phyloP scores from a whole-genome alignment of 2,329 filamentous ascomycete genomes.

The Arthroderma sp. region DNA sequence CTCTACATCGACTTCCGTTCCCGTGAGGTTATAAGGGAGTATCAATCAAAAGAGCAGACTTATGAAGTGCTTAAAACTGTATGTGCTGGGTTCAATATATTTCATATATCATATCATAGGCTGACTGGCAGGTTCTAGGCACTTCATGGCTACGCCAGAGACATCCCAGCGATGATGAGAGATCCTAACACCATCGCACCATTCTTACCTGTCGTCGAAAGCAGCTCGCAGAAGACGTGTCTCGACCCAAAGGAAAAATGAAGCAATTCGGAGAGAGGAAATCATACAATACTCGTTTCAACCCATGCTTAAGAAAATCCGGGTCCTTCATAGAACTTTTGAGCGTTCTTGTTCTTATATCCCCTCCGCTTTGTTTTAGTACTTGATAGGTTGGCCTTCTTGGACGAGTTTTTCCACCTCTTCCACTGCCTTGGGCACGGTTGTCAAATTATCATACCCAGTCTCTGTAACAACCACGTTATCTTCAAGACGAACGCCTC shows the following conservation, averaged over 20 bases:
- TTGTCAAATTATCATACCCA: conserved; percentile 73
- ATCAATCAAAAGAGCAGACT: conserved; percentile 69
- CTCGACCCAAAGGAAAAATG: no score
- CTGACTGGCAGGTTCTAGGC: conserved; percentile 20
- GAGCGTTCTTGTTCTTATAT: no score
- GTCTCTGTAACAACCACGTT: conserved; percentile 66
- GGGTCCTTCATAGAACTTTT: no score
- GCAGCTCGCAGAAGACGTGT: conserved; percentile 28
- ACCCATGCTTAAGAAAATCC: no score
- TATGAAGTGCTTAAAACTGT: conserved; percentile 33
- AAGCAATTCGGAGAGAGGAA: no score
- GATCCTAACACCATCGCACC: conserved; percentile 65
- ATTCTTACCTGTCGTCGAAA: conserved; percentile 57
- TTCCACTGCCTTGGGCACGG: conserved; percentile 57
- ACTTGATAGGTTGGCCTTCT: neutral
- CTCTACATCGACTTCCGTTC: conserved; percentile 81
- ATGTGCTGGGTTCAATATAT: no score
- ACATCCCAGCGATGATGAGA: conserved; percentile 61
- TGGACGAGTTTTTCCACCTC: conserved; percentile 44
- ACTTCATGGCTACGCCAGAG: conserved; percentile 49
- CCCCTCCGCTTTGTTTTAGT: neutral
- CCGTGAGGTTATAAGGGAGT: conserved; percentile 72
- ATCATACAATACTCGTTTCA: no score
- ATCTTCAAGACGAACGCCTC: conserved; percentile 87
- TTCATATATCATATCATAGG: no score